A percentile compares a stretch with the other conserved stretches of the same genome.
phyloP scores from a whole-genome alignment of 805 yeast genomes.

The Ogataea minuta region DNA sequence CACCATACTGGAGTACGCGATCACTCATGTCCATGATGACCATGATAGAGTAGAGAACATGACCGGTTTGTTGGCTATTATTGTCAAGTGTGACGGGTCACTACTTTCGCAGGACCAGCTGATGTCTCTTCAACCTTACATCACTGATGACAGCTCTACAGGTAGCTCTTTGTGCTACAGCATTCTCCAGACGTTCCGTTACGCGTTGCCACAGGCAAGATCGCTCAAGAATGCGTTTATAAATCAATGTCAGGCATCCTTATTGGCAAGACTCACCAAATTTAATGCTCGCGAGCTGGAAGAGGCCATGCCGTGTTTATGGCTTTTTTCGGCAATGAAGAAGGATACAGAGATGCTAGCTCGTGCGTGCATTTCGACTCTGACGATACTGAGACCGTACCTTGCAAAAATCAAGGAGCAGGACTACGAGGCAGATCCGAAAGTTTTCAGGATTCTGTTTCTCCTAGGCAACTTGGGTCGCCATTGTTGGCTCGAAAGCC shows the following conservation, averaged over 20 bases:
- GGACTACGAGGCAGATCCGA: slow-evolving; percentile 38
- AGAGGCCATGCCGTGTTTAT: slow-evolving; percentile 71
- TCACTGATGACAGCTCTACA: slow-evolving; percentile 47
- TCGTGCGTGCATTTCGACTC: slow-evolving; percentile 62
- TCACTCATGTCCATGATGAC: slow-evolving; percentile 35
- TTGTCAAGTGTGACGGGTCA: slow-evolving; percentile 51
- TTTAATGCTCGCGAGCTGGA: slow-evolving; percentile 58
- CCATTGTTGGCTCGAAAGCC: slow-evolving; percentile 57
- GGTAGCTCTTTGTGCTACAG: slow-evolving; percentile 44
- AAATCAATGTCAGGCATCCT: slow-evolving; percentile 45
- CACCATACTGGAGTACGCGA: slow-evolving; percentile 35
- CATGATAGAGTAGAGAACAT: slow-evolving; percentile 32
- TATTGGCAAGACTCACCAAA: slow-evolving; percentile 59
- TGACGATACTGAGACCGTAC: slow-evolving; percentile 49
- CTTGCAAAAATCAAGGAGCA: slow-evolving; percentile 26
- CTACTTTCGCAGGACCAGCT: slow-evolving; percentile 68
- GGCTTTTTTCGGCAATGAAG: slow-evolving; percentile 51
- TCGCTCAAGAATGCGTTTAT: slow-evolving; percentile 52
- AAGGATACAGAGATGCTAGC: slow-evolving; percentile 49
- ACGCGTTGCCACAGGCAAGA: slow-evolving; percentile 43
- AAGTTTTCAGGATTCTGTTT: slow-evolving; percentile 54
- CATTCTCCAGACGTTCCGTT: slow-evolving; percentile 53
- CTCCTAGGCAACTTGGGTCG: slow-evolving; percentile 72
- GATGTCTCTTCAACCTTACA: slow-evolving; percentile 59
- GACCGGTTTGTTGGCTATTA: slow-evolving; percentile 52